phyloP scores from a whole-genome alignment of 495 filamentous ascomycete species.

The Penicillium manginii region DNA sequence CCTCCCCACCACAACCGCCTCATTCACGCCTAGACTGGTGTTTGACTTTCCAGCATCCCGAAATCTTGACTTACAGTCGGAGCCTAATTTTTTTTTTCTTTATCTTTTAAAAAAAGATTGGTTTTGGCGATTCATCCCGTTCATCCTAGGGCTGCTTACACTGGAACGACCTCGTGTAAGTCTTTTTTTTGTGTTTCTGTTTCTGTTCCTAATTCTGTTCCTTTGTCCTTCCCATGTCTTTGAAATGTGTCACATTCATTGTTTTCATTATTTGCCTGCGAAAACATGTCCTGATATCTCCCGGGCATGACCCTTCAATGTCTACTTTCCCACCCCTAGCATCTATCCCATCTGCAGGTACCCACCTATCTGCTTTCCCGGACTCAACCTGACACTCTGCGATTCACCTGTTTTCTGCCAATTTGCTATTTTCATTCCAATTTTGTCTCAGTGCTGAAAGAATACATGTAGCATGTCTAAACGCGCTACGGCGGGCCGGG shows the following conservation, averaged over 20 bases:
- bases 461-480: conserved; percentile 16
- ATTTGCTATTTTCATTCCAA: background rate
- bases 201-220: background rate
- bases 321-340: conserved; percentile 1
- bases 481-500: conserved; percentile 13
- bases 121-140: background rate
- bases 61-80: background rate
- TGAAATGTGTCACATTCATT: background rate
- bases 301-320: background rate
- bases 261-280: background rate
- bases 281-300: conserved; percentile 1
- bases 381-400: background rate
- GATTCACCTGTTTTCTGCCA: background rate
- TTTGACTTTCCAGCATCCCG: background rate
- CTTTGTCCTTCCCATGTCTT: background rate
- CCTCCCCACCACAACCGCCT: conserved; percentile 1
- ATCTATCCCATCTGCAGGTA: conserved; percentile 1
- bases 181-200: background rate
- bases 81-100: no score
- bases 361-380: background rate
- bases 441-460: conserved; percentile 1
- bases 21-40: background rate
- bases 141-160: background rate
- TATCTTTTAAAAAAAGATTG: background rate
- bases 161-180: background rate